Evolutionary conservation across 31 red algal species (phyloP).

Genomic region (Bonnemaisonia californica): DNA sequence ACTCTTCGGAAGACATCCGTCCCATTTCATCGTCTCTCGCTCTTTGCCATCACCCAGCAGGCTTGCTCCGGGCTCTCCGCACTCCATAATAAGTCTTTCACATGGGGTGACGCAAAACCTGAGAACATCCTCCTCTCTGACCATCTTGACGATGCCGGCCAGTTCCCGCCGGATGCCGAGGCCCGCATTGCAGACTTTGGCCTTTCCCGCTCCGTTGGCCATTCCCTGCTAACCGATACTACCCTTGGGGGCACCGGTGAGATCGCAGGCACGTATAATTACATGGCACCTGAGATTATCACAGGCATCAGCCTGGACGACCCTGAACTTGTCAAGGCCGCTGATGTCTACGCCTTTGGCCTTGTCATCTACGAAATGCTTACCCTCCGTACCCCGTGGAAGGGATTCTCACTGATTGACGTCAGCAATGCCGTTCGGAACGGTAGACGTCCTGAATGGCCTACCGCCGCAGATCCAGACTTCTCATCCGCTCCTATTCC

Average conservation of each 20-base stretch:
- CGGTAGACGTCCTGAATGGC: constrained; percentile 57
- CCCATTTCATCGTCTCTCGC: constrained; percentile 21
- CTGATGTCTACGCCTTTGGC: constrained; percentile 80
- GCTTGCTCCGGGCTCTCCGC: constrained; percentile 51
- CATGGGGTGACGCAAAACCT: constrained; percentile 75
- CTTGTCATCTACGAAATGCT: constrained; percentile 85
- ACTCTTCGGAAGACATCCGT: constrained; percentile 21
- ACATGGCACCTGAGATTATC: constrained; percentile 72
- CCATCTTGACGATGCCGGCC: constrained; percentile 32
- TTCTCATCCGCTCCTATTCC: constrained; percentile 21
- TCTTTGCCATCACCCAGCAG: constrained; percentile 49
- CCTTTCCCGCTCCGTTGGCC: constrained; percentile 38
- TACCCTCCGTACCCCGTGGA: constrained; percentile 68
- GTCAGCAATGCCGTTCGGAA: constrained; percentile 6
- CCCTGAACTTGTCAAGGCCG: constrained; percentile 41
- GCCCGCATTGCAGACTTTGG: constrained; percentile 81
- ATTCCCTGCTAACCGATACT: constrained; percentile 54
- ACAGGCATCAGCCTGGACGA: constrained; percentile 8
- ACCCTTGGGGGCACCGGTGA: constrained; percentile 39
- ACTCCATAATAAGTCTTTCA: constrained; percentile 52
- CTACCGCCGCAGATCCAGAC: constrained; percentile 42
- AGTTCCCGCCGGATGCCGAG: constrained; percentile 35
- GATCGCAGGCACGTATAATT: constrained; percentile 52
- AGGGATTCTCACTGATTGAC: constrained; percentile 28
- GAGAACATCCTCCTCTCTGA: constrained; percentile 66